Percentiles rank a stretch among this genome's conserved stretches.
Evolutionary conservation across 257 asterid species (phyloP).

Genomic region (Nicotiana otophora): DNA sequence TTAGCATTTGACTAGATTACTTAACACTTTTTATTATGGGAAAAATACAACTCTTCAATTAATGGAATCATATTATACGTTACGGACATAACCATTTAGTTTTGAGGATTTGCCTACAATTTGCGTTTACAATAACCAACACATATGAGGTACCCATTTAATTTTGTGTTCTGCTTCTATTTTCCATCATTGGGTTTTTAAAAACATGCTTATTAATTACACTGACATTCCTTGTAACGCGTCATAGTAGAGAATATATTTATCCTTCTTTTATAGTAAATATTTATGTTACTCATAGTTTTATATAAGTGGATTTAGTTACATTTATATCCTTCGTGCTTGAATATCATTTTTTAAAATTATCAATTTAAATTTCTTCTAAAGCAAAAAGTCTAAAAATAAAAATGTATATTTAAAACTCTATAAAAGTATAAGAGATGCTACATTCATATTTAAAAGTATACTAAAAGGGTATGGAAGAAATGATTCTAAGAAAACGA

Average conservation of each 20-base stretch:
- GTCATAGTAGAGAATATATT: neutral
- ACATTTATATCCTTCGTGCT: neutral
- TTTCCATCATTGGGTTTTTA: neutral
- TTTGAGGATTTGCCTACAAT: neutral
- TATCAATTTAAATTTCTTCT: neutral
- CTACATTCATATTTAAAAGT: neutral
- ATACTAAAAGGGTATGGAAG: neutral
- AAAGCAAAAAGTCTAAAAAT: neutral
- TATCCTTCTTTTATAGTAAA: neutral
- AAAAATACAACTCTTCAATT: neutral
- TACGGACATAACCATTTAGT: neutral
- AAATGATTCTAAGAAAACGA: neutral
- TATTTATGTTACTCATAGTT: neutral
- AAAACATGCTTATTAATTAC: neutral
- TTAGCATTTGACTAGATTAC: neutral
- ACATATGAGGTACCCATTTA: neutral
- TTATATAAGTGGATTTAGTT: neutral
- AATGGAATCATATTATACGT: neutral
- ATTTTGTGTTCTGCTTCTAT: neutral
- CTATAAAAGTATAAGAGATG: neutral
- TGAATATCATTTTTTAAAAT: neutral
- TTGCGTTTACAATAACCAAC: neutral
- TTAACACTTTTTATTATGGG: neutral
- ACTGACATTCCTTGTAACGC: neutral
- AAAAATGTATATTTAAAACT: neutral